Evolutionary conservation across 2,329 filamentous ascomycete species (phyloP).

Genomic region (Monosporascus ibericus): DNA sequence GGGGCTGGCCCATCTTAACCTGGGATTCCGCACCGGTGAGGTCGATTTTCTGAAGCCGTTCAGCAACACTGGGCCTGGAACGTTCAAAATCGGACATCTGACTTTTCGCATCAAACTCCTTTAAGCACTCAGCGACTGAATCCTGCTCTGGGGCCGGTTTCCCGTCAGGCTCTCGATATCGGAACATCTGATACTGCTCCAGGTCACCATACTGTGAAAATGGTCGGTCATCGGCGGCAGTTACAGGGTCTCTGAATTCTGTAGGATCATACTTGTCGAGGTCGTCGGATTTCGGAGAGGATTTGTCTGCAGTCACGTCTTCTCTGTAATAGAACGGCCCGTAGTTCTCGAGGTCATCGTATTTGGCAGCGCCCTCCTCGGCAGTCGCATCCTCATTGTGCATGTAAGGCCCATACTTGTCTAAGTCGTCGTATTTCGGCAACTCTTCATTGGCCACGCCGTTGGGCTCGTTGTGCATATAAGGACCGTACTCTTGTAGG

Average conservation of each 20-base stretch:
- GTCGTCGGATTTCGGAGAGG: slow-evolving; percentile 29
- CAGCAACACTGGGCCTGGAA: slow-evolving; percentile 2
- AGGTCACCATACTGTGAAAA: slow-evolving; percentile 34
- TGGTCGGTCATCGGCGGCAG: slow-evolving; percentile 16
- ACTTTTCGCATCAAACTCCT: slow-evolving; percentile 31
- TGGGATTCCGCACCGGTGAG: slow-evolving; percentile 8
- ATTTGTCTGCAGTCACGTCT: slow-evolving; percentile 20
- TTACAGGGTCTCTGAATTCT: slow-evolving; percentile 16
- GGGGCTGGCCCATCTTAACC: not conserved
- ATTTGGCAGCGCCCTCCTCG: slow-evolving; percentile 22
- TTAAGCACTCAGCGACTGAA: slow-evolving; percentile 27
- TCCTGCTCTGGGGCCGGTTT: slow-evolving; percentile 24
- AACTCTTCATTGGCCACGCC: slow-evolving; percentile 5
- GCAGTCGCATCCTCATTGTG: slow-evolving; percentile 26
- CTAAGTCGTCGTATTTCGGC: slow-evolving; percentile 29
- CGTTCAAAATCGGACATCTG: slow-evolving; percentile 4
- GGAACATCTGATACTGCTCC: slow-evolving; percentile 31
- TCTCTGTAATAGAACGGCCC: slow-evolving; percentile 25
- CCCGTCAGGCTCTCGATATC: slow-evolving; percentile 29
- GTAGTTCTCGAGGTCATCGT: slow-evolving; percentile 34
- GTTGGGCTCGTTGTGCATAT: slow-evolving; percentile 22
- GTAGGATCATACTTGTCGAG: slow-evolving; percentile 30
- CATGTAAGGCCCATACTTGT: slow-evolving; percentile 31
- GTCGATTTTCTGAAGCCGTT: slow-evolving; percentile 13
- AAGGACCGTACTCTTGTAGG: slow-evolving; percentile 29